Evolutionary conservation across 371 early-diverging fungal species (phyloP).

Genomic region (Lichtheimia hyalospora): DNA sequence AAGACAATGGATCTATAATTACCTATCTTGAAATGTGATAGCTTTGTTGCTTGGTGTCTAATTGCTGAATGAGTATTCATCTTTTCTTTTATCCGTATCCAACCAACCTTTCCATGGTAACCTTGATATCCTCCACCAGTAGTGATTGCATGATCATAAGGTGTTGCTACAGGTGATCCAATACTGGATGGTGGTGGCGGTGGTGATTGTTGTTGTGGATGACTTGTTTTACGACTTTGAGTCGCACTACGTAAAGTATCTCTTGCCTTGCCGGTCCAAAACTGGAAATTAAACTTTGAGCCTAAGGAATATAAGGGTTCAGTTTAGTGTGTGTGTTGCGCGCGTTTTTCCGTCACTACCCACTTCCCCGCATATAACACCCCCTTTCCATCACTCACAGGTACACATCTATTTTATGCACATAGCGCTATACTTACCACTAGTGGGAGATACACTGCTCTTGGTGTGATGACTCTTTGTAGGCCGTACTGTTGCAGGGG

Average conservation of each 20-base stretch:
- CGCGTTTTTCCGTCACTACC: too few species aligned
- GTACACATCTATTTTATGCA: background rate
- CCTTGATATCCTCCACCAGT: background rate
- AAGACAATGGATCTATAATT: too few species aligned
- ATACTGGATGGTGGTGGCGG: background rate
- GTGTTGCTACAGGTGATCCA: too few species aligned
- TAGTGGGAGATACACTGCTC: constrained; percentile 9
- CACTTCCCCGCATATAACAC: too few species aligned
- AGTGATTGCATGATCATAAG: constrained; percentile 1
- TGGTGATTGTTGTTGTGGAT: background rate
- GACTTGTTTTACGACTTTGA: background rate
- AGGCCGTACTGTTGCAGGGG: constrained; percentile 1
- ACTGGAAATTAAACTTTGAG: constrained; percentile 18
- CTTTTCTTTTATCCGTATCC: too few species aligned
- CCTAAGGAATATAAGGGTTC: background rate
- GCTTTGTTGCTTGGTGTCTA: too few species aligned
- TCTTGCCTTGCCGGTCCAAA: constrained; percentile 16
- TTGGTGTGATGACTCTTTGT: constrained; percentile 4
- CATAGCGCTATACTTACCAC: constrained; percentile 4
- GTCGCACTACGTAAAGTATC: constrained; percentile 1
- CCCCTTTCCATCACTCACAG: background rate
- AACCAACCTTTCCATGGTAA: too few species aligned
- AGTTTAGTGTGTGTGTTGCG: background rate
- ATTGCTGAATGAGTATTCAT: too few species aligned
- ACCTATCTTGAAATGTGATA: too few species aligned